These are phyloP conservation scores for Metarhizium brunneum DNA, from an alignment of 2,329 filamentous ascomycete species.

Conservation along the genomic window DNA sequence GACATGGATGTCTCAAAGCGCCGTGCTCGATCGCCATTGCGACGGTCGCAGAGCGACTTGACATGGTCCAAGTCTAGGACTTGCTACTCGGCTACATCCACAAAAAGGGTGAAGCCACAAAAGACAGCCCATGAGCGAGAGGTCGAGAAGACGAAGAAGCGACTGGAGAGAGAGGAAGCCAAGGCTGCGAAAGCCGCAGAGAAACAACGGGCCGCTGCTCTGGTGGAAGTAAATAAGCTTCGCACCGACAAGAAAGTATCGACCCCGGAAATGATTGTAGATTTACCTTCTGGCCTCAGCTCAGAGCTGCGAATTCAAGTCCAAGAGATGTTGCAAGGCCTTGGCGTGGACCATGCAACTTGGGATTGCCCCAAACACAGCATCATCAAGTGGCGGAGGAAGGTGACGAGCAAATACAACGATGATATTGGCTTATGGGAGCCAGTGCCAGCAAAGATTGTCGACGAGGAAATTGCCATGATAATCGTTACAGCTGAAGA, in stretches of 20 bases:
- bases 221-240: conserved; percentile 65
- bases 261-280: conserved; percentile 67
- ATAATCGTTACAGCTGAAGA: conserved; percentile 54
- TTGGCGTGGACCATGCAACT: conserved; percentile 36
- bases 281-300: conserved; percentile 51
- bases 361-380: conserved; percentile 38
- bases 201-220: conserved; percentile 54
- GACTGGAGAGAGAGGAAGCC: conserved; percentile 45
- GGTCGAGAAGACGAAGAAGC: conserved; percentile 45
- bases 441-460: conserved; percentile 42
- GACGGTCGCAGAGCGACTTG: conserved; percentile 23
- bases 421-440: conserved; percentile 55
- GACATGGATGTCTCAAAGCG: conserved; percentile 25
- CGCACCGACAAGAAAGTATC: conserved; percentile 66
- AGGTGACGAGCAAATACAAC: conserved; percentile 54
- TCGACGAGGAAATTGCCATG: conserved; percentile 51
- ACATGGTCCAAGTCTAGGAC: conserved; percentile 13
- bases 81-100: conserved; percentile 25
- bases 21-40: conserved; percentile 13
- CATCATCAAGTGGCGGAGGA: conserved; percentile 60
- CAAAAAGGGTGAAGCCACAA: conserved; percentile 37
- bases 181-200: conserved; percentile 54
- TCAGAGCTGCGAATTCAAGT: conserved; percentile 35
- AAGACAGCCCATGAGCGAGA: conserved; percentile 5
- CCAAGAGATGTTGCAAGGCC: conserved; percentile 38